Base-by-base conservation (phyloP, 495 filamentous ascomycete species). In the Lasiosphaeriaceae sp. region DNA sequence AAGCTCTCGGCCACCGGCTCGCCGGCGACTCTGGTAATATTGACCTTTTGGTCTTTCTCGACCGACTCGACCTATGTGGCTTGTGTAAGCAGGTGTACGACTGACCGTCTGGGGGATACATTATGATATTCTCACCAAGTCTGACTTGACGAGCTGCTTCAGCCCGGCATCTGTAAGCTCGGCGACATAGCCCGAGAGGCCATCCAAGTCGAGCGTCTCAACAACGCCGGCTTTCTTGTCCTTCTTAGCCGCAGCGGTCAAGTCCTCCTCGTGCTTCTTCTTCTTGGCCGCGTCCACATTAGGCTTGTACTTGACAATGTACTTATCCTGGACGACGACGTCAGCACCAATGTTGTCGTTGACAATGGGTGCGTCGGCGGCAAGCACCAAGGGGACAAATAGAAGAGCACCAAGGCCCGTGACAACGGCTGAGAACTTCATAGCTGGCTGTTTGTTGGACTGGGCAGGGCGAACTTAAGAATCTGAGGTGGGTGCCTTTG, bases 241-340 rank as follows among this genome's bases (percentile, higher is more conserved):
- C 23, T 57, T 45, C 17, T 55, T 60, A 37, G 55, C 57, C 52
- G 44, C 48, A 22, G n/a, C 47, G 53, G 52, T 45, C 23, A 66
- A 6, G 9, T 57, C 50, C 2, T 54, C 43, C 19, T 61, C 49
- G 22, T 66, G 61, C 47, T 58, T 50, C 23, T 55, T 57, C 12
- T 39, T 47, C 24, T 41, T 24, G 20, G 7, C 26, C 2, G 48
- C 20, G 17, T 60, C 54, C 7, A 46, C 46, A 16, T 50, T 45
- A n/a, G 59, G 11, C 53, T 63, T 66, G 61, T 61, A 64, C 20
- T 52, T 63, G 55, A 66, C 50, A 20, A 66, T 66, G 55, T 61
- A 66, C 43, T 44, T 55, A 35, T 66, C 61, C 1, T 55, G 57
- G 11, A 64, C 46, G 1, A 61, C 52, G 7, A 54, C 14, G 2